Evolutionary conservation across 495 filamentous ascomycete species (phyloP).

Genomic region (Elaphomyces granulatus): DNA sequence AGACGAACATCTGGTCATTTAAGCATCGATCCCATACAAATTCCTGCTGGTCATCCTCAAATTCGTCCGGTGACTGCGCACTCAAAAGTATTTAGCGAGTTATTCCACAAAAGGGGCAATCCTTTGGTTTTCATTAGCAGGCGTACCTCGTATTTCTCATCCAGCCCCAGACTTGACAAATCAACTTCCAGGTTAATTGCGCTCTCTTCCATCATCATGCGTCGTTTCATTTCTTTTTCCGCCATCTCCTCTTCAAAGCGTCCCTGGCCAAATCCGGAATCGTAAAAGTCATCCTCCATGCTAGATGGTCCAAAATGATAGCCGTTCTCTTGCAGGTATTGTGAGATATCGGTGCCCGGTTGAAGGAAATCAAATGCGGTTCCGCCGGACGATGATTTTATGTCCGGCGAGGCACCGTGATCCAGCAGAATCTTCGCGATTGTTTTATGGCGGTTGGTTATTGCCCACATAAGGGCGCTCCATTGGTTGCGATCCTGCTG

Average conservation of each 20-base stretch:
- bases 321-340: conserved; percentile 84
- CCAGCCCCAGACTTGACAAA: conserved; percentile 85
- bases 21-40: conserved; percentile 96
- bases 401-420: conserved; percentile 86
- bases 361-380: conserved; percentile 95
- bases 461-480: conserved; percentile 99
- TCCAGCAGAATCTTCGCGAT: conserved; percentile 88
- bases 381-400: conserved; percentile 82
- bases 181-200: conserved; percentile 96
- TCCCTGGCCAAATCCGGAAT: conserved; percentile 80
- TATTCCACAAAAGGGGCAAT: too few relatives aligned
- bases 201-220: conserved; percentile 99
- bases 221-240: conserved; percentile 85
- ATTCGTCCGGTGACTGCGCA: conserved; percentile 53
- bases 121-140: conserved; percentile 8
- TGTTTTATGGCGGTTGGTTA: conserved; percentile 93
- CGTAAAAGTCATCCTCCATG: conserved; percentile 94
- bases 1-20: conserved; percentile 99
- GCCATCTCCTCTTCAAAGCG: conserved; percentile 95
- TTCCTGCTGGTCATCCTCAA: conserved; percentile 81
- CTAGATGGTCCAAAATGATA: conserved; percentile 77
- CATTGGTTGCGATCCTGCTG: conserved; percentile 90
- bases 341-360: conserved; percentile 89
- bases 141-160: conserved; percentile 85
- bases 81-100: neutral